Evolutionary conservation across 257 asterid species (phyloP), one percentile per base, ranked within the genome.

Genomic region (Agastache rugosa): DNA sequence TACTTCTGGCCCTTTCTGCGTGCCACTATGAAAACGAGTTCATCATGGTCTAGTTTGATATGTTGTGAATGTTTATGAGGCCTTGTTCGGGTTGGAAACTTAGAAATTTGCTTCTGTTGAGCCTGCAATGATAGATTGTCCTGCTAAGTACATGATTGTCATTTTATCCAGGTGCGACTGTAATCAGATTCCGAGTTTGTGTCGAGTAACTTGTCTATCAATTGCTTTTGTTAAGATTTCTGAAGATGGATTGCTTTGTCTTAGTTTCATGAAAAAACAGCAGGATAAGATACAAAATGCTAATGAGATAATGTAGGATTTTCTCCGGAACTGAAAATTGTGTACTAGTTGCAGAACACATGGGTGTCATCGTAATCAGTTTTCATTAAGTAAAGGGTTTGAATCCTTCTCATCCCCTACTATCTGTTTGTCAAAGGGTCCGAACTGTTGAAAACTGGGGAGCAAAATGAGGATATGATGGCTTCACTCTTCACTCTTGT

Each of bases 71-170:
- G 53, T 58, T 55, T n/a, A 29, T 31, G 60, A 45, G 20, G 42
- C 11, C 47, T 75, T 39, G 16, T 11, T 23, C 12, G 5, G 3
- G 63, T 19, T 61, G 50, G 16, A 11, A 8, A 8, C 23, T 15
- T 8, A 22, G 5, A 23, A n/a, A 11, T 20, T 25, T 61, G 48
- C 62, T 47, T 53, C 16, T 64, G 20, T 39, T 15, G 47, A 16
- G 27, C 50, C 59, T 54, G 34, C 41, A 34, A 56, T 75, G 44
- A 16, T 74, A 8, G 63, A 16, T 25, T 51, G 45, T 16, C 60
- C 27, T 27, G 42, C 14, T 67, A 22, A 42, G 25, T 17, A n/a
- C 19, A n/a, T n/a, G 14, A 29, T 3, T 41, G 5, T 34, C 47
- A 54, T 41, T 55, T 39, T 11, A 34, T 55, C 17, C 19, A 41